Evolutionary conservation across 306 rosid genomes (phyloP).

Genomic region (Glycine latifolia): DNA sequence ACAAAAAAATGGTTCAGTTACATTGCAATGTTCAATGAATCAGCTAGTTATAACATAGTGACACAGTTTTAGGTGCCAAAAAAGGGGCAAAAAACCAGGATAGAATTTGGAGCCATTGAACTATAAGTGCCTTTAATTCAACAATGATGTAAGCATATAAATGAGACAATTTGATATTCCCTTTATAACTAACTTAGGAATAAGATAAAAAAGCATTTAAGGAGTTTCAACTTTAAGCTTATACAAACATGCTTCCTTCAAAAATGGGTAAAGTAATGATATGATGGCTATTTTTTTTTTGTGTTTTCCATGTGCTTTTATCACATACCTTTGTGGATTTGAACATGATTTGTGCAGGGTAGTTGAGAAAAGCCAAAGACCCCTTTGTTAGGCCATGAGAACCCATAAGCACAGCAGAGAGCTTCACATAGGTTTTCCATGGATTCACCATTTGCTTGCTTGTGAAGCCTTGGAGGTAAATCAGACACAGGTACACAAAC

Average conservation of each 20-base stretch:
- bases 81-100: background rate
- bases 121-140: background rate
- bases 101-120: constrained; percentile 12
- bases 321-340: constrained; percentile 87
- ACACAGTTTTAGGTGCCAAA: constrained; percentile 9
- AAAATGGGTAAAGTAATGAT: constrained; percentile 33
- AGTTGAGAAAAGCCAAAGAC: constrained; percentile 92
- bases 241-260: constrained; percentile 19
- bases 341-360: constrained; percentile 99
- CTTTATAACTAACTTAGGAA: no score
- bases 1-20: constrained; percentile 41
- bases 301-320: constrained; percentile 15
- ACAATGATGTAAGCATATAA: constrained; percentile 15
- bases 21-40: constrained; percentile 4
- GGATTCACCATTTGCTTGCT: constrained; percentile 99
- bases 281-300: background rate
- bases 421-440: constrained; percentile 97
- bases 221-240: background rate
- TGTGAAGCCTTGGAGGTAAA: constrained; percentile 91
- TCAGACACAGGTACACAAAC: constrained; percentile 85
- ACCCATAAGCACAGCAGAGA: constrained; percentile 93
- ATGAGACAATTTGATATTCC: no score
- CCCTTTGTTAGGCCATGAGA: constrained; percentile 99
- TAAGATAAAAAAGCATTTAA: constrained; percentile 1
- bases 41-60: constrained; percentile 29